Conservation (phyloP, 2,329 filamentous ascomycete species). For the Diaporthe citriasiana region DNA sequence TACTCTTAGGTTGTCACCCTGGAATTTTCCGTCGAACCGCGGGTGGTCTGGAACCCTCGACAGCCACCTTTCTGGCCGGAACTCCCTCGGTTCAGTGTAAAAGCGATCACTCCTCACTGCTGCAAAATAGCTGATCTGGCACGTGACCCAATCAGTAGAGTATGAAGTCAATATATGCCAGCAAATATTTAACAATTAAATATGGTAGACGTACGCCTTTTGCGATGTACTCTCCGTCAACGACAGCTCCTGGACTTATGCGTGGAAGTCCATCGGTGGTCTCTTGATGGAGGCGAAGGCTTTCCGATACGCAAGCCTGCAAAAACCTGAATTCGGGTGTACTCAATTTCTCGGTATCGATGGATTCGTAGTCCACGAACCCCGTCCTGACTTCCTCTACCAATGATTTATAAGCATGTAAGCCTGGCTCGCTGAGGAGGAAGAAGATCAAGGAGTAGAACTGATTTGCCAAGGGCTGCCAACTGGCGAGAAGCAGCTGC, state of each 20-base stretch:
- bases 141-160: constrained; percentile 15
- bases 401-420: constrained; percentile 4
- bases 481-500: constrained; percentile 21
- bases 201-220: constrained; percentile 33
- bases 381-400: constrained; percentile 6
- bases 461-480: constrained; percentile 10
- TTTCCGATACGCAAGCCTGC: constrained; percentile 34
- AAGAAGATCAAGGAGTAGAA: constrained; percentile 19
- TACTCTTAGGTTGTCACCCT: constrained; percentile 14
- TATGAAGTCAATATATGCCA: not conserved
- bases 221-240: constrained; percentile 38
- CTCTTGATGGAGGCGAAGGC: constrained; percentile 39
- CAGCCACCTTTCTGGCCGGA: constrained; percentile 39
- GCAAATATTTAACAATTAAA: not conserved
- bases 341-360: not conserved
- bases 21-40: not conserved
- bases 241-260: constrained; percentile 39
- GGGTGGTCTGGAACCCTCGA: constrained; percentile 1
- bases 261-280: constrained; percentile 37
- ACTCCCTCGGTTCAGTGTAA: constrained; percentile 34
- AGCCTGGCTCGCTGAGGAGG: not conserved
- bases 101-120: constrained; percentile 35
- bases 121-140: constrained; percentile 39
- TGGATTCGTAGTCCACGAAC: not conserved
- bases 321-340: constrained; percentile 35